Evolutionary conservation across 257 asterid species (phyloP).

Genomic region (Buddleja alternifolia): DNA sequence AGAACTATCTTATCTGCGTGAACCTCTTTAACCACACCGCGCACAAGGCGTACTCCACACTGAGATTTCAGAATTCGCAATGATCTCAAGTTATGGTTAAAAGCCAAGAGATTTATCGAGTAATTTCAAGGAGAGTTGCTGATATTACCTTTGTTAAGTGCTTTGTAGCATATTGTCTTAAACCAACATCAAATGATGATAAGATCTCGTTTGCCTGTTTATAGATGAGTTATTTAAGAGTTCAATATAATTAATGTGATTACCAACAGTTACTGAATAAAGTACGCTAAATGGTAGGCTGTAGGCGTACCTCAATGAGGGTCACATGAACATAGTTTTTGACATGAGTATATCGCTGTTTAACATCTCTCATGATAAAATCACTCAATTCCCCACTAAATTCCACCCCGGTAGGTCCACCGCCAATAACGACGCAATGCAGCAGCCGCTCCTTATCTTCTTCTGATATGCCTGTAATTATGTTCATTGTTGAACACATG

Average conservation of each 20-base stretch:
- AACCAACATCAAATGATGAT: constrained; percentile 85
- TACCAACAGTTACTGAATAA: not conserved
- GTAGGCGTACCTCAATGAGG: constrained; percentile 91
- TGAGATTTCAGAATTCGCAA: constrained; percentile 15
- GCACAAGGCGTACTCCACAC: constrained; percentile 92
- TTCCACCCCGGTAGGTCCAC: constrained; percentile 98
- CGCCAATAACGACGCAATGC: constrained; percentile 92
- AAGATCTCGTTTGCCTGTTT: constrained; percentile 88
- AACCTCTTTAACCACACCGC: constrained; percentile 87
- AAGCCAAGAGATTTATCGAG: not conserved
- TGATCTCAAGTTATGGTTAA: not conserved
- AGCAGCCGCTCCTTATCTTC: constrained; percentile 86
- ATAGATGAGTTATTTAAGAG: constrained; percentile 12
- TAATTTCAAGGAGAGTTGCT: not conserved
- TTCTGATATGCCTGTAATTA: constrained; percentile 67
- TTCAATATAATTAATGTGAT: not conserved
- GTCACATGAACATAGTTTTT: constrained; percentile 88
- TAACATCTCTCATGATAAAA: constrained; percentile 84
- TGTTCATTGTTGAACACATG: not conserved
- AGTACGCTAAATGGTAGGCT: not conserved
- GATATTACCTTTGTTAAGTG: constrained; percentile 80
- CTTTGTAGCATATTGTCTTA: constrained; percentile 84
- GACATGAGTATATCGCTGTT: constrained; percentile 75
- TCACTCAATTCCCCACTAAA: constrained; percentile 95
- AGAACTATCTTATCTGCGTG: constrained; percentile 69